Conservation (phyloP, 257 asterid species). For the Knoxia roxburghii region DNA sequence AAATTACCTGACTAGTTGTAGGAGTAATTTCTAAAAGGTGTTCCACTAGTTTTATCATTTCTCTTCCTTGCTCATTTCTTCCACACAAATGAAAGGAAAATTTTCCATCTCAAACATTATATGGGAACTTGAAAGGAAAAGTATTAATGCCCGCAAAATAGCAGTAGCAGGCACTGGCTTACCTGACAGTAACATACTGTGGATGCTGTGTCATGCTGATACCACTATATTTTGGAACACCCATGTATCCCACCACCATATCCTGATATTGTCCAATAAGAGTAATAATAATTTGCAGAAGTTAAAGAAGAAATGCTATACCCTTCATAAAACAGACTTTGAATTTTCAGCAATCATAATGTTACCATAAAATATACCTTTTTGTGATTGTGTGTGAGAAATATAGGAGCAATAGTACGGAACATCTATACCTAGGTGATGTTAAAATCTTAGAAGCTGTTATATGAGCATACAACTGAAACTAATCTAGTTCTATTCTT, state of each 20-base stretch:
- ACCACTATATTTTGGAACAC: slow-evolving; percentile 87
- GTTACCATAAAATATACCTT: background rate
- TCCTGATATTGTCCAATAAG: slow-evolving; percentile 52
- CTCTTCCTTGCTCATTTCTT: slow-evolving; percentile 94
- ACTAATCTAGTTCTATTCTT: background rate
- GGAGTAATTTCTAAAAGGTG: slow-evolving; percentile 91
- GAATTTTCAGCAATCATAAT: background rate
- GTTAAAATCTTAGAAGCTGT: background rate
- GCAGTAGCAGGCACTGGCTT: slow-evolving; percentile 12
- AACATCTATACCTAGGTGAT: background rate
- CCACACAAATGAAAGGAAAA: slow-evolving; percentile 24
- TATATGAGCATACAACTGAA: background rate
- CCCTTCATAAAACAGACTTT: background rate
- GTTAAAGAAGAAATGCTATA: background rate
- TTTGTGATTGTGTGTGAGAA: background rate
- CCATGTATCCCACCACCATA: slow-evolving; percentile 98
- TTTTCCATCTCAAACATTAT: slow-evolving; percentile 5
- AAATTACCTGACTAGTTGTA: slow-evolving; percentile 61
- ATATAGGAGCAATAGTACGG: background rate
- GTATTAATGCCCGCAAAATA: background rate
- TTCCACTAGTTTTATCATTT: slow-evolving; percentile 84
- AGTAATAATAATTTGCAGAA: slow-evolving; percentile 13
- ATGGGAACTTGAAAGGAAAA: slow-evolving; percentile 2
- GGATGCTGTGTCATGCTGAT: slow-evolving; percentile 92
- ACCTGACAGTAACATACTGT: slow-evolving; percentile 93